Conservation (phyloP, 768 basidiomycete species). For the Tephrocybe sp. region DNA sequence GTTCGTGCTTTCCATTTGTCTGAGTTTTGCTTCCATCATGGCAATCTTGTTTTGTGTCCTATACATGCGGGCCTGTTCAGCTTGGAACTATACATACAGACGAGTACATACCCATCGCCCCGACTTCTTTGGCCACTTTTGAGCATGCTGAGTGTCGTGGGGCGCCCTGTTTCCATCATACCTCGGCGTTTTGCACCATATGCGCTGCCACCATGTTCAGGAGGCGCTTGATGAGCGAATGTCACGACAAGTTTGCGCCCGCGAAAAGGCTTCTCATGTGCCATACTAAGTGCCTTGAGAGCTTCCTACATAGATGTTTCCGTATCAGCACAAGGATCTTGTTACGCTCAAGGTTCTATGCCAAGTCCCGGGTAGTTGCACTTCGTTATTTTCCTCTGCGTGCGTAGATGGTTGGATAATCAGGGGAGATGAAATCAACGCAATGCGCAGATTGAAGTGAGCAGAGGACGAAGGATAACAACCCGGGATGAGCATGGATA, state of each 20-base stretch:
- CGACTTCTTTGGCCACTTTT: constrained; percentile 62
- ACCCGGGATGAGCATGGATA: constrained; percentile 48
- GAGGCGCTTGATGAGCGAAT: constrained; percentile 81
- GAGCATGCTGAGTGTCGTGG: constrained; percentile 85
- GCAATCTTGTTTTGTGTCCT: constrained; percentile 91
- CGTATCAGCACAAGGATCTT: constrained; percentile 12
- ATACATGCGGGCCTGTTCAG: constrained; percentile 7
- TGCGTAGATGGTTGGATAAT: constrained; percentile 3
- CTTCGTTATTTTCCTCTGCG: constrained; percentile 10
- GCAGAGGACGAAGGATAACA: constrained; percentile 23
- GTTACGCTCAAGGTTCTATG: not conserved
- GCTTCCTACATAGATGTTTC: constrained; percentile 65
- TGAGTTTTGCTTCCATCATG: constrained; percentile 92
- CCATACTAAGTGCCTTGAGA: constrained; percentile 63
- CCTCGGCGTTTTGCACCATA: constrained; percentile 33
- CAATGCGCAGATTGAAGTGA: constrained; percentile 4
- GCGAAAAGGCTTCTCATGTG: constrained; percentile 78
- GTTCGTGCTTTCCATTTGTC: constrained; percentile 60
- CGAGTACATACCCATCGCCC: constrained; percentile 47
- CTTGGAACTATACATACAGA: not conserved
- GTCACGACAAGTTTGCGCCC: constrained; percentile 92
- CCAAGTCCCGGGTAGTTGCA: constrained; percentile 21
- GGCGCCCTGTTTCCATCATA: constrained; percentile 58
- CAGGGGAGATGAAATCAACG: not conserved
- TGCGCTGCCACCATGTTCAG: constrained; percentile 31